These are phyloP conservation scores for Noccaea bulbosa DNA, from an alignment of 345 rosid species.

Conservation along the genomic window DNA sequence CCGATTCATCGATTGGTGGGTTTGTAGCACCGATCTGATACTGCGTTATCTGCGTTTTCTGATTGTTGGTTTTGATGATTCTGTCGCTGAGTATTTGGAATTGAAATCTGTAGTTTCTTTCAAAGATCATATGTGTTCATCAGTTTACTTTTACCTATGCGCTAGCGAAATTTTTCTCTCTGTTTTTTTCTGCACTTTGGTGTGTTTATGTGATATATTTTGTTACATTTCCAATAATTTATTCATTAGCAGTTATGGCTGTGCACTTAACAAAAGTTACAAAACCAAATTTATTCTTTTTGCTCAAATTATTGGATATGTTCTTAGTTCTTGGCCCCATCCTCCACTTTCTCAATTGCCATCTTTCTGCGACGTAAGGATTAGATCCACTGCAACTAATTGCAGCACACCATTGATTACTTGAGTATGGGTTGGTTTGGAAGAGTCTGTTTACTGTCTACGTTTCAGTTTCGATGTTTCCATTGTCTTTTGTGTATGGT, in stretches of 20 bases:
- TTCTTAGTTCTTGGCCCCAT: conserved; percentile 8
- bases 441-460: neutral
- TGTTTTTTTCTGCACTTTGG: neutral
- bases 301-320: neutral
- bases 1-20: neutral
- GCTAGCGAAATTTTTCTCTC: neutral
- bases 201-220: neutral
- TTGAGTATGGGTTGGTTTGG: neutral
- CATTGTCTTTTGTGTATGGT: neutral
- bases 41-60: neutral
- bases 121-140: conserved; percentile 5
- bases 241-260: neutral
- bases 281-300: neutral
- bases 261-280: neutral
- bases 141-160: neutral
- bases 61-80: conserved; percentile 11
- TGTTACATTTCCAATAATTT: neutral
- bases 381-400: neutral
- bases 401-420: neutral
- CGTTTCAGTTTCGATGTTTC: neutral
- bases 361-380: neutral
- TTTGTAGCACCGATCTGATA: conserved; percentile 1
- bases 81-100: neutral
- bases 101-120: neutral
- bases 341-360: neutral